These are phyloP conservation scores for Lasiodiplodia sp. DNA, from an alignment of 2,329 filamentous ascomycete genomes.

Conservation along the genomic window DNA sequence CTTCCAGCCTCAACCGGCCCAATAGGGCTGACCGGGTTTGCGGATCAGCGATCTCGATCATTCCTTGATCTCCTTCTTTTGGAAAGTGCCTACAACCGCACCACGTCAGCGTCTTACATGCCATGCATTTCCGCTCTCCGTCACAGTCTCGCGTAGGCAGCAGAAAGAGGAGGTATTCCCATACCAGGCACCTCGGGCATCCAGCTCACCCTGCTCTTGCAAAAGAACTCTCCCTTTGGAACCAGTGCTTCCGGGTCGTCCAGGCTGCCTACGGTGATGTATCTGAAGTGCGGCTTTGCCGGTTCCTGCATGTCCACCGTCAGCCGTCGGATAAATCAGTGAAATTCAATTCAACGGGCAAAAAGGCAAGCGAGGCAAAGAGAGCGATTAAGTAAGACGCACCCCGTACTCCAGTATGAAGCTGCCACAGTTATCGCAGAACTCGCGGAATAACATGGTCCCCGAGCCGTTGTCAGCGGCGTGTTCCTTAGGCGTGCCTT, in stretches of 20 bases:
- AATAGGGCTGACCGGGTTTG: not conserved
- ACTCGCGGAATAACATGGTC: constrained; percentile 56
- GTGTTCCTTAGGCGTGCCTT: constrained; percentile 47
- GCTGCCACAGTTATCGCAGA: constrained; percentile 61
- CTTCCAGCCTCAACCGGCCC: not conserved
- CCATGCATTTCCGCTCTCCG: not conserved
- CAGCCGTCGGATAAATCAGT: not conserved
- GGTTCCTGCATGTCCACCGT: constrained; percentile 31
- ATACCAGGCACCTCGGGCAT: constrained; percentile 38
- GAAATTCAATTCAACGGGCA: not conserved
- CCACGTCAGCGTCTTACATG: not conserved
- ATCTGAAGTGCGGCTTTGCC: constrained; percentile 37
- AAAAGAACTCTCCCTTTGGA: constrained; percentile 75
- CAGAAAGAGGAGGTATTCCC: not conserved
- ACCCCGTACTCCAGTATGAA: constrained; percentile 60
- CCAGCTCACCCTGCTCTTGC: constrained; percentile 51
- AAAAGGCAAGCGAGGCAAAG: not conserved
- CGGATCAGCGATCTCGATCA: not conserved
- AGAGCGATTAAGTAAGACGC: not conserved
- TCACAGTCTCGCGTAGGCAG: constrained; percentile 12
- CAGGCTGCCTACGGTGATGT: constrained; percentile 37
- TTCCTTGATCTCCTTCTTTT: constrained; percentile 34
- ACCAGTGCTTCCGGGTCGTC: constrained; percentile 39
- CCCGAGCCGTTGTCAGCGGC: constrained; percentile 56
- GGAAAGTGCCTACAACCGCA: constrained; percentile 26